phyloP scores from a whole-genome alignment of 768 basidiomycete species.

The Dendrothele bispora region DNA sequence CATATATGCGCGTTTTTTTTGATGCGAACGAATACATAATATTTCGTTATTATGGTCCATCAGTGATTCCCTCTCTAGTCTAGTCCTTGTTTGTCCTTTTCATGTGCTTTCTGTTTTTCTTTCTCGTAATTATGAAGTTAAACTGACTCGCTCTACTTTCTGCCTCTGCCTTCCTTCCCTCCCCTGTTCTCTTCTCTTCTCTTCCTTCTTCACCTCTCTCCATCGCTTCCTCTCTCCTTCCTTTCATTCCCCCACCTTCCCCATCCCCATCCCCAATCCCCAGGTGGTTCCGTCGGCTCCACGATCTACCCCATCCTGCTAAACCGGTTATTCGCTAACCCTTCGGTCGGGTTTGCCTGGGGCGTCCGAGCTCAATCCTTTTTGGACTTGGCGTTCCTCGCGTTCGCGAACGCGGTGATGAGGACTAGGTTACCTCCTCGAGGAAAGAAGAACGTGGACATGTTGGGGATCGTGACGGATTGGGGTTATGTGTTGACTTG shows the following conservation, averaged over 20 bases:
- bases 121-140: no score
- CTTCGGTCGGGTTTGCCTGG: conserved; percentile 5
- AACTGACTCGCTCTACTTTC: no score
- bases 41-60: no score
- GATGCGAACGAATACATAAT: no score
- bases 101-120: no score
- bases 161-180: conserved; percentile 8
- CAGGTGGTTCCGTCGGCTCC: conserved; percentile 18
- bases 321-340: conserved; percentile 11
- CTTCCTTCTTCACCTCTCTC: background rate
- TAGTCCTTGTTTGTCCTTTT: no score
- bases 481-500: conserved; percentile 1
- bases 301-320: conserved; percentile 27
- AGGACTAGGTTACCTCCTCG: conserved; percentile 3
- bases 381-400: conserved; percentile 1
- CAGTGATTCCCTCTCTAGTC: no score
- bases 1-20: no score
- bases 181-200: background rate
- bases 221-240: no score
- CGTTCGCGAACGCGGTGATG: conserved; percentile 5
- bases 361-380: conserved; percentile 6
- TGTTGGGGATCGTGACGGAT: conserved; percentile 5
- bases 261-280: no score
- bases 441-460: background rate
- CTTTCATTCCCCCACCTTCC: no score